Evolutionary conservation across 352 stramenopile species (phyloP), one percentile per base, ranked within the genome.

Genomic region (Globisporangium uncinulatum): DNA sequence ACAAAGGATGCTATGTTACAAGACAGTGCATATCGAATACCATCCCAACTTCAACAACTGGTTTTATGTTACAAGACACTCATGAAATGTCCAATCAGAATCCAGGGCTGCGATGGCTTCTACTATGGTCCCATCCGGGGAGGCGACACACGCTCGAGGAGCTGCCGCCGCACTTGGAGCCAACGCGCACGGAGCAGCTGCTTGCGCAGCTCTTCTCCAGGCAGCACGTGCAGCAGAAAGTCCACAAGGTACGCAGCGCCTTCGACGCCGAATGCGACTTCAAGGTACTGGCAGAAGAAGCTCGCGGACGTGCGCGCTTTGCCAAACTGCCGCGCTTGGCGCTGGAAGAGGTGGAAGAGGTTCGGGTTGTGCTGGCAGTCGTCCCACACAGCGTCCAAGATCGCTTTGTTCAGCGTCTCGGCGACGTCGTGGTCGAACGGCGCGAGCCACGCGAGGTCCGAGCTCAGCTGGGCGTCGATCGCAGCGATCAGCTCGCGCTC

Each of bases 361-460:
- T 79, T 91, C 6, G 84, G 84, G 44, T 94, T 92, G 58, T 94
- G 82, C 51, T 90, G 67, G 53, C 83, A 92, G 57, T 92, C 83
- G 56, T 91, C 77, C 84, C 84, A 94, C 4, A 94, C 82, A 5
- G 82, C 84, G 61, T 90, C 79, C 8, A 94, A 59, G 21, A 94
- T 87, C 3, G 80, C 76, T 8, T 73, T 64, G 59, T 92, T 91
- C 24, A 94, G 70, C 17, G 71, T 67, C 43, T 94, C 82, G 15
- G 80, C 82, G 21, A 75, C 58, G 49, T 80, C 61, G 21, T 85
- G 71, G 63, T 92, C 80, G 51, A 89, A 90, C 0, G 54, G 46
- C 20, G 73, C 31, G 3, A 94, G 36, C 31, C 47, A 58, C 17
- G 52, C 36, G 20, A 77, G 56, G 20, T 82, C 73, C 1, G 69